These are phyloP conservation scores for Solanum stenotomum DNA, from an alignment of 257 asterid genomes.

Conservation along the genomic window DNA sequence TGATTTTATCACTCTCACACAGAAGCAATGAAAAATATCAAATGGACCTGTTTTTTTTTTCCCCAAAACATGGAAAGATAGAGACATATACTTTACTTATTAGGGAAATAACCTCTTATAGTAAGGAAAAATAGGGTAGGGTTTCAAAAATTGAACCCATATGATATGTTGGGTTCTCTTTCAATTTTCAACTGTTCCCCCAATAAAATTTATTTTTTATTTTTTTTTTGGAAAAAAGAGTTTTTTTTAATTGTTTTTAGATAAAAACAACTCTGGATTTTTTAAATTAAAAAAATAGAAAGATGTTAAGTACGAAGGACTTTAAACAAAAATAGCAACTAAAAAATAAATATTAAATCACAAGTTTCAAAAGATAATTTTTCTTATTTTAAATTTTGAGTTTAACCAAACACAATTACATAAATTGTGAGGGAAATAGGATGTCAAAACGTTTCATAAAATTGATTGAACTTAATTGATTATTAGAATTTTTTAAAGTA, in stretches of 20 bases:
- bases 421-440: no score
- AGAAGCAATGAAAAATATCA: not conserved
- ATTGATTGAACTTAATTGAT: not conserved
- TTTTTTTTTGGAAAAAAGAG: not conserved
- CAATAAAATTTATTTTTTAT: not conserved
- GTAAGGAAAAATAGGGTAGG: not conserved
- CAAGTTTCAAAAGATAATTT: not conserved
- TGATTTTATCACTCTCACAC: not conserved
- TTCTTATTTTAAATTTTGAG: not conserved
- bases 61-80: no score
- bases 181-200: not conserved
- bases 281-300: not conserved
- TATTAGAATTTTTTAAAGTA: no score
- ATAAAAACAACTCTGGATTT: not conserved
- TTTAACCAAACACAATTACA: not conserved
- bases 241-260: not conserved
- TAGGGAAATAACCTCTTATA: not conserved
- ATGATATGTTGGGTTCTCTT: not conserved
- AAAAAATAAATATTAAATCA: no score
- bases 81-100: not conserved
- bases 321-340: not conserved
- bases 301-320: no score
- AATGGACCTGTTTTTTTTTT: not conserved
- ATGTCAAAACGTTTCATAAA: no score
- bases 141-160: not conserved